Evolutionary conservation across 2,329 filamentous ascomycete species (phyloP).

Genomic region (Diaporthe helianthi): DNA sequence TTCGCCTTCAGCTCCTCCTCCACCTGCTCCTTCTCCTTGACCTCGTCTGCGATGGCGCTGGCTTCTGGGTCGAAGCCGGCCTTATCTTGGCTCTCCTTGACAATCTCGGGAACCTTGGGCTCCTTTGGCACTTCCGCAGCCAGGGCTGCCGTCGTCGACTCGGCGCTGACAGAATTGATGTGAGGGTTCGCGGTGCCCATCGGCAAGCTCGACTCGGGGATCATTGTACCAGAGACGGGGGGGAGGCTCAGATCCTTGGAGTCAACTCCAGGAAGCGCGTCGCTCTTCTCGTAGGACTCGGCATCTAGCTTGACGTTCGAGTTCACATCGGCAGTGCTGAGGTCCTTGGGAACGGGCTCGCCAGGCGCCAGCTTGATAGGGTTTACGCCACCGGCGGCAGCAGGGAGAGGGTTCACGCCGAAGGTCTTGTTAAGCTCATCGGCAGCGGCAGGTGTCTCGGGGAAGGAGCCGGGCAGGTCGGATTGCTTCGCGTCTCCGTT

Average conservation of each 20-base stretch:
- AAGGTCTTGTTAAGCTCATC: constrained; percentile 59
- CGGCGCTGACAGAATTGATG: constrained; percentile 60
- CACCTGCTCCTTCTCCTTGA: constrained; percentile 73
- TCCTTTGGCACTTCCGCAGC: constrained; percentile 71
- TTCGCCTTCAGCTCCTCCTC: constrained; percentile 75
- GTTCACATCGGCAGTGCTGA: constrained; percentile 73
- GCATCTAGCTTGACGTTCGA: constrained; percentile 79
- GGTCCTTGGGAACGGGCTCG: constrained; percentile 76
- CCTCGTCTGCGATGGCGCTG: constrained; percentile 68
- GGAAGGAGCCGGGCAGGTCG: constrained; percentile 71
- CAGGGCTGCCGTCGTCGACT: constrained; percentile 72
- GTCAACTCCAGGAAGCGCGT: constrained; percentile 62
- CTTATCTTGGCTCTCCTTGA: constrained; percentile 75
- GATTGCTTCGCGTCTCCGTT: constrained; percentile 35
- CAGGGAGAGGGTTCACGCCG: constrained; percentile 67
- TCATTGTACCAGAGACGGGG: constrained; percentile 67
- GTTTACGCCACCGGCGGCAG: constrained; percentile 72
- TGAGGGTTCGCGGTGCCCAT: constrained; percentile 57
- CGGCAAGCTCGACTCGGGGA: constrained; percentile 84
- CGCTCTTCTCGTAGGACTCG: constrained; percentile 85
- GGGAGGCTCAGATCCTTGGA: constrained; percentile 53
- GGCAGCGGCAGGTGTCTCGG: constrained; percentile 70
- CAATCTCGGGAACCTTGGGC: constrained; percentile 64
- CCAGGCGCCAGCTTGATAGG: constrained; percentile 81
- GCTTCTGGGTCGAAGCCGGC: constrained; percentile 72